Conservation (phyloP, 2,329 filamentous ascomycete species). For the Claviceps monticola region DNA sequence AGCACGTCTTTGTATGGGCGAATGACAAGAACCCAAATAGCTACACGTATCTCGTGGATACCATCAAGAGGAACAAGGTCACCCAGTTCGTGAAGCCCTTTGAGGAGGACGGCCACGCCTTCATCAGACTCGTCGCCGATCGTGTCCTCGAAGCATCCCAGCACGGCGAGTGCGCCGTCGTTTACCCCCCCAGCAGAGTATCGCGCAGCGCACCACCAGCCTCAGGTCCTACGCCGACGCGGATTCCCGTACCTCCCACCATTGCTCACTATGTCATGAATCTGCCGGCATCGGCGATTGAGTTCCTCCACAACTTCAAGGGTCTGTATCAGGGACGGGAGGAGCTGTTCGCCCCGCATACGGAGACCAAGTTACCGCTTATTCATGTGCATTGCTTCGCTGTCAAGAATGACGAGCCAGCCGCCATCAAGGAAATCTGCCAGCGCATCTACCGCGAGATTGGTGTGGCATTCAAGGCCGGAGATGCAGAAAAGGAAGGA, state of each 20-base stretch:
- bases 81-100: slow-evolving; percentile 59
- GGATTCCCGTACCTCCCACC: slow-evolving; percentile 49
- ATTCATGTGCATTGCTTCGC: slow-evolving; percentile 94
- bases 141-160: slow-evolving; percentile 37
- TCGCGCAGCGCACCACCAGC: slow-evolving; percentile 24
- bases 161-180: slow-evolving; percentile 38
- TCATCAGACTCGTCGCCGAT: slow-evolving; percentile 60
- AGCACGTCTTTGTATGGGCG: slow-evolving; percentile 83
- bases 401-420: slow-evolving; percentile 63
- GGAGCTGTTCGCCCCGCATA: slow-evolving; percentile 47
- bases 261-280: slow-evolving; percentile 98
- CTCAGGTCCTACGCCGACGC: slow-evolving; percentile 22
- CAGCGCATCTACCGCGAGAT: slow-evolving; percentile 27
- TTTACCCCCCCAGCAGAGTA: slow-evolving; percentile 25
- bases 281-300: slow-evolving; percentile 76
- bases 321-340: slow-evolving; percentile 69
- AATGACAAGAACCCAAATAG: slow-evolving; percentile 95
- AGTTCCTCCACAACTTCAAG: slow-evolving; percentile 54
- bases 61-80: slow-evolving; percentile 66
- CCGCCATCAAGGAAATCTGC: slow-evolving; percentile 38
- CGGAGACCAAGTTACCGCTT: slow-evolving; percentile 52
- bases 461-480: slow-evolving; percentile 26
- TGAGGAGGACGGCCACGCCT: slow-evolving; percentile 68
- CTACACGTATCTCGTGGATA: slow-evolving; percentile 55
- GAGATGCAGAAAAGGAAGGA: slow-evolving; percentile 31